A percentile compares a stretch with the other conserved stretches of the same genome.
Conservation (phyloP, 176 grass and related monocot species). For the Aegilops longissima region DNA sequence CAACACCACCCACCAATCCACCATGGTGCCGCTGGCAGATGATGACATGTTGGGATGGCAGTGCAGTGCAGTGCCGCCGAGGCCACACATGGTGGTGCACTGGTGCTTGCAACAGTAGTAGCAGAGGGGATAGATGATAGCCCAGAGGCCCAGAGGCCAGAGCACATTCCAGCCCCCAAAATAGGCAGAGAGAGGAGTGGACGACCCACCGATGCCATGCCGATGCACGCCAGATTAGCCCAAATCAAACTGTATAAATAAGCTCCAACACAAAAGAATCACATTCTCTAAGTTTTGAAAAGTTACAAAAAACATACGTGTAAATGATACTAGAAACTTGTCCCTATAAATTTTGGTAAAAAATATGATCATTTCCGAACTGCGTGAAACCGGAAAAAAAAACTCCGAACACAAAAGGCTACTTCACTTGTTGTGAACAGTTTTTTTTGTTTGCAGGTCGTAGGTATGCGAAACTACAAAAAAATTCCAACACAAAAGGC, state of each 20-base stretch:
- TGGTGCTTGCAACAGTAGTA: not conserved
- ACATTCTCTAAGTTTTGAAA: too few species aligned
- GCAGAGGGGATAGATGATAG: constrained; percentile 21
- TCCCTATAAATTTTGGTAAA: not conserved
- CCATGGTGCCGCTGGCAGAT: not conserved
- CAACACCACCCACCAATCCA: constrained; percentile 23
- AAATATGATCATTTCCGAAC: not conserved
- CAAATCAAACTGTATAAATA: not conserved
- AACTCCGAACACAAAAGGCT: not conserved
- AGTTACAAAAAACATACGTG: too few species aligned
- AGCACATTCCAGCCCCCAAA: constrained; percentile 8
- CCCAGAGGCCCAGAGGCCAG: not conserved
- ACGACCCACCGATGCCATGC: not conserved
- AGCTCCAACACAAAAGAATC: too few species aligned
- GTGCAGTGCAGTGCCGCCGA: constrained; percentile 3
- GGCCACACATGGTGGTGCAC: constrained; percentile 13
- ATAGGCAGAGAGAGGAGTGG: not conserved
- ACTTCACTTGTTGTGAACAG: not conserved
- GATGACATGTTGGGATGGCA: constrained; percentile 18
- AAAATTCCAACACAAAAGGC: not conserved
- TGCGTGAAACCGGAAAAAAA: not conserved
- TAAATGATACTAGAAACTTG: not conserved
- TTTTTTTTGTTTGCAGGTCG: not conserved
- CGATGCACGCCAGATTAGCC: not conserved
- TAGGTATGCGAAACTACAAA: not conserved